phyloP scores from a whole-genome alignment of 306 rosid genomes.

The Abrus precatorius region DNA sequence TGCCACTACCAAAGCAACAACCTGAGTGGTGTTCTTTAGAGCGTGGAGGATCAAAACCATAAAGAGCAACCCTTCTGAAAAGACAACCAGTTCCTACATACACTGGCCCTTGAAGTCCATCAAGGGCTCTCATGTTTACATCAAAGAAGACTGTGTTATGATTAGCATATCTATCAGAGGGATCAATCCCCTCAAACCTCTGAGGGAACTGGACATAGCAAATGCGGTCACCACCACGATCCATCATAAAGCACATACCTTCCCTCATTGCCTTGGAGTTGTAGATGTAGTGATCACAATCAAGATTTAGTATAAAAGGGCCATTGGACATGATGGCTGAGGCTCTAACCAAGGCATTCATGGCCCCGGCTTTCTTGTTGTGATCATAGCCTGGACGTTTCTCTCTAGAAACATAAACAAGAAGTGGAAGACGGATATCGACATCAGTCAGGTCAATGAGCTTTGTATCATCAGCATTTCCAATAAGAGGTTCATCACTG shows the following conservation, averaged over 20 bases:
- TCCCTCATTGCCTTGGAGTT: conserved; percentile 95
- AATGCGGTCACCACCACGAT: conserved; percentile 95
- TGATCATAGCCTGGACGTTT: conserved; percentile 98
- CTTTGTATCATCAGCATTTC: conserved; percentile 70
- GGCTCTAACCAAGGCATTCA: conserved; percentile 95
- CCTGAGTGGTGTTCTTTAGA: conserved; percentile 74
- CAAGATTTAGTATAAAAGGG: conserved; percentile 93
- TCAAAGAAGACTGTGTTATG: conserved; percentile 98
- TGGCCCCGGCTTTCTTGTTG: conserved; percentile 97
- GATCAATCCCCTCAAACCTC: conserved; percentile 97
- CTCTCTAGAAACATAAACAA: conserved; percentile 95
- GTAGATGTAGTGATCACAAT: conserved; percentile 90
- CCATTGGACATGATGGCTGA: conserved; percentile 96
- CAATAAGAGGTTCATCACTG: conserved; percentile 88
- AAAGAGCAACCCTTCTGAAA: conserved; percentile 87
- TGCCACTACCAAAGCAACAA: conserved; percentile 73
- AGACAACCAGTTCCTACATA: conserved; percentile 98
- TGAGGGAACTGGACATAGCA: conserved; percentile 99
- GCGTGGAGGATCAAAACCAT: conserved; percentile 96
- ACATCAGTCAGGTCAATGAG: conserved; percentile 76
- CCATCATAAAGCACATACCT: conserved; percentile 99
- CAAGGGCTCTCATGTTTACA: conserved; percentile 98
- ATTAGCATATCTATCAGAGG: conserved; percentile 96
- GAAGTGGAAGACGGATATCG: conserved; percentile 94
- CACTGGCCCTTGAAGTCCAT: conserved; percentile 97